Conservation (phyloP, 805 yeast genomes). For the Monosporozyma aerobia region DNA sequence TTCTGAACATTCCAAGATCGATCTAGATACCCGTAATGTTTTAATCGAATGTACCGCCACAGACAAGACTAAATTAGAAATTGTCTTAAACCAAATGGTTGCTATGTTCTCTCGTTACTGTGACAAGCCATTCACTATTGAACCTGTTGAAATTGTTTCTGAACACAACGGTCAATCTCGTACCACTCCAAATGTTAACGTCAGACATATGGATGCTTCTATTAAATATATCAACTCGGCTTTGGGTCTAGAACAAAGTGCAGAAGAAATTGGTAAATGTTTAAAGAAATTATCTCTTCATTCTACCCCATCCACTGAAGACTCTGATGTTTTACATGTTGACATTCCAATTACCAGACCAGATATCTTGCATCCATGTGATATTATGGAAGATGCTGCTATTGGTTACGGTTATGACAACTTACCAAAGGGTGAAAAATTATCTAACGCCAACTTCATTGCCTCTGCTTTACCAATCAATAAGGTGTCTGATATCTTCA, state of each 20-base stretch:
- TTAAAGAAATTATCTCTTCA: slow-evolving; percentile 73
- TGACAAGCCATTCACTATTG: slow-evolving; percentile 71
- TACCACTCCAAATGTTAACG: slow-evolving; percentile 60
- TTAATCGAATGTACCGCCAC: slow-evolving; percentile 93
- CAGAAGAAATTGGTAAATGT: slow-evolving; percentile 57
- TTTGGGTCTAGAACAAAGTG: slow-evolving; percentile 69
- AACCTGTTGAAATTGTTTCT: slow-evolving; percentile 80
- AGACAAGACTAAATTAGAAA: slow-evolving; percentile 86
- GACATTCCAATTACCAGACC: slow-evolving; percentile 89
- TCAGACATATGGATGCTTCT: slow-evolving; percentile 66
- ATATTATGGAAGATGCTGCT: slow-evolving; percentile 97
- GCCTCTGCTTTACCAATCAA: slow-evolving; percentile 88
- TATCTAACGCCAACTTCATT: slow-evolving; percentile 64
- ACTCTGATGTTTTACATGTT: slow-evolving; percentile 44
- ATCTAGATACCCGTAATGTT: slow-evolving; percentile 75
- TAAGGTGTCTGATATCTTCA: slow-evolving; percentile 80
- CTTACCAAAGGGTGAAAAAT: slow-evolving; percentile 67
- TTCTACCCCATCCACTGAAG: slow-evolving; percentile 43
- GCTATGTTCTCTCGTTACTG: slow-evolving; percentile 94
- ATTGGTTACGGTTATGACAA: slow-evolving; percentile 92
- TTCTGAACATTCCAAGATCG: slow-evolving; percentile 81
- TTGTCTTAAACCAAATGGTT: slow-evolving; percentile 84
- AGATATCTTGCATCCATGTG: slow-evolving; percentile 93
- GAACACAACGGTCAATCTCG: slow-evolving; percentile 72
- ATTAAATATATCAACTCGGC: slow-evolving; percentile 83